Conservation (phyloP, 768 basidiomycete genomes). For the Mycena sanguinolenta region DNA sequence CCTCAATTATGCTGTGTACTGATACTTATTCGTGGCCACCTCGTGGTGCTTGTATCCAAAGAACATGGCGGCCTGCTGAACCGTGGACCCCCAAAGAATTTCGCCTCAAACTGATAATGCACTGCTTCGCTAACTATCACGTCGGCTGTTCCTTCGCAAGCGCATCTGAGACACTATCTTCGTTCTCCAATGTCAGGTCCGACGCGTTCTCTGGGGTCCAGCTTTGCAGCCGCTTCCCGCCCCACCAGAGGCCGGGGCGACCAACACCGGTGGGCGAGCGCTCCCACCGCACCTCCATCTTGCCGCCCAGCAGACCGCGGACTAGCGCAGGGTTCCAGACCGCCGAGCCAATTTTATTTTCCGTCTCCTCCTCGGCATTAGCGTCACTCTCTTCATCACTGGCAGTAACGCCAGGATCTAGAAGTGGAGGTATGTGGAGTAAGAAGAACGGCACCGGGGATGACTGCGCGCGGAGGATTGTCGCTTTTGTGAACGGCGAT, state of each 20-base stretch:
- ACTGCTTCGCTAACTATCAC: neutral
- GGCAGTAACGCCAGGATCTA: conserved; percentile 16
- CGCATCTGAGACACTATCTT: conserved; percentile 22
- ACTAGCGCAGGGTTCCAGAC: conserved; percentile 80
- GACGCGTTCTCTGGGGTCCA: conserved; percentile 48
- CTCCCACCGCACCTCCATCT: conserved; percentile 80
- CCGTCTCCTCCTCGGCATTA: neutral
- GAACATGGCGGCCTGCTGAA: no score
- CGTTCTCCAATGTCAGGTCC: conserved; percentile 20
- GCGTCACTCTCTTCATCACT: conserved; percentile 1
- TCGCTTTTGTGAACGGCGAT: conserved; percentile 81
- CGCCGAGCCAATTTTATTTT: conserved; percentile 58
- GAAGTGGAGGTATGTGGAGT: conserved; percentile 74
- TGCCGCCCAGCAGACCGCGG: conserved; percentile 68
- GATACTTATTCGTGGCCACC: neutral
- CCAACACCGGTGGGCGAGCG: conserved; percentile 50
- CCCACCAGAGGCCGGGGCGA: conserved; percentile 61
- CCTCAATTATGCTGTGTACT: conserved; percentile 32
- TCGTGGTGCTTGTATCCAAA: neutral
- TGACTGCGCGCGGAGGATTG: conserved; percentile 77
- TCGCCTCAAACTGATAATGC: no score
- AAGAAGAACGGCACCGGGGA: conserved; percentile 86
- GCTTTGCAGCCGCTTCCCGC: conserved; percentile 50
- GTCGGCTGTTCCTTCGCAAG: conserved; percentile 4
- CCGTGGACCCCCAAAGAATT: no score